phyloP scores from a whole-genome alignment of 805 yeast species.

The Yarrowia deformans region DNA sequence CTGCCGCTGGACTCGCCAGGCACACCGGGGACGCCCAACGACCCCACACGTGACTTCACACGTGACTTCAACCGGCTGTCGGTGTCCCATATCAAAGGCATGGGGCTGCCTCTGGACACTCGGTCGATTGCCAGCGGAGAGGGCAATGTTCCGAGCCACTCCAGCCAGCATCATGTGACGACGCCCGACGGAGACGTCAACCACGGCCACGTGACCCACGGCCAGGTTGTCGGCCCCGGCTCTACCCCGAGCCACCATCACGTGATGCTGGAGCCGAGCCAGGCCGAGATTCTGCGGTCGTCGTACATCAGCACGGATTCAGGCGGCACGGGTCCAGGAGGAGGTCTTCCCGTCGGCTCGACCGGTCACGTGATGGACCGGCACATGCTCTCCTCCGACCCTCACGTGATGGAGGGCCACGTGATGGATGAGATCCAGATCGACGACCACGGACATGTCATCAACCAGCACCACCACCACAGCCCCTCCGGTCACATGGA shows the following conservation, averaged over 20 bases:
- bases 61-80: constrained; percentile 19
- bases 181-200: not conserved
- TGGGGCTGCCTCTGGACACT: constrained; percentile 24
- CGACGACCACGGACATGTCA: not conserved
- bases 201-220: constrained; percentile 24
- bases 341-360: not conserved
- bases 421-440: constrained; percentile 6
- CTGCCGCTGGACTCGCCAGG: not conserved
- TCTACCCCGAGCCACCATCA: not conserved
- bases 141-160: not conserved
- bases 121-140: constrained; percentile 4
- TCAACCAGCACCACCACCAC: not conserved
- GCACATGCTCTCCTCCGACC: not conserved
- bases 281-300: constrained; percentile 31
- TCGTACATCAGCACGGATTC: constrained; percentile 30
- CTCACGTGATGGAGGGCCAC: not conserved
- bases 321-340: not conserved
- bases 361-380: constrained; percentile 14
- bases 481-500: not conserved
- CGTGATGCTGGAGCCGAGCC: constrained; percentile 23
- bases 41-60: not conserved
- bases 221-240: not conserved
- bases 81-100: constrained; percentile 10
- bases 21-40: not conserved
- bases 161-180: not conserved